A percentile compares a stretch with the other conserved stretches of the same genome.
Conservation (phyloP, 192 early-diverging fungal species). For the Gaertneriomyces sp. region DNA sequence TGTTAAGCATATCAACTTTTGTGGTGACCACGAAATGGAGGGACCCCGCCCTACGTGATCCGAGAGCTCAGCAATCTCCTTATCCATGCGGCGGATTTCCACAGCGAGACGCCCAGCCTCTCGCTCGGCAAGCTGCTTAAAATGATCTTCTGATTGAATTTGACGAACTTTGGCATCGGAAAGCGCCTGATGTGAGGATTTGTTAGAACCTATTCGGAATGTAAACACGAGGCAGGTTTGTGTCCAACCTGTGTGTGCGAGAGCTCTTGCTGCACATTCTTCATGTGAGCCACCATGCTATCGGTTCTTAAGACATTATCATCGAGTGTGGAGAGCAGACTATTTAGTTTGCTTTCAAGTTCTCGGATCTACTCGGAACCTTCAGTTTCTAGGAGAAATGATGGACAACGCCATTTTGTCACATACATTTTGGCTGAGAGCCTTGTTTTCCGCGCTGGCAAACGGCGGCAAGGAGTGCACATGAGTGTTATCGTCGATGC, state of each 20-base stretch:
- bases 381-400: not conserved
- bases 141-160: conserved; percentile 60
- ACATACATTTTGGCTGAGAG: conserved; percentile 37
- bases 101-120: conserved; percentile 46
- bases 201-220: not conserved
- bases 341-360: conserved; percentile 35
- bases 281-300: conserved; percentile 50
- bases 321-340: conserved; percentile 41
- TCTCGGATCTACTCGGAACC: conserved; percentile 36
- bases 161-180: conserved; percentile 54
- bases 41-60: conserved; percentile 41
- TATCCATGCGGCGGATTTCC: conserved; percentile 53
- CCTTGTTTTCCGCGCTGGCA: conserved; percentile 55
- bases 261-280: conserved; percentile 55
- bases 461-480: conserved; percentile 54
- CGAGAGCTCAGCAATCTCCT: conserved; percentile 43
- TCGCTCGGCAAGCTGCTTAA: conserved; percentile 55
- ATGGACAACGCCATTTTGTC: not conserved
- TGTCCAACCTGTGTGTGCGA: conserved; percentile 47
- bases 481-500: conserved; percentile 43
- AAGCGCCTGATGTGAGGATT: conserved; percentile 30
- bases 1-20: not conserved
- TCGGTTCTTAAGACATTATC: conserved; percentile 48
- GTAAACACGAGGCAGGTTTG: not conserved
- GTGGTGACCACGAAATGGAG: not conserved